These are phyloP conservation scores for Iris pallida DNA, from an alignment of 116 monocot genomes.

Conservation along the genomic window DNA sequence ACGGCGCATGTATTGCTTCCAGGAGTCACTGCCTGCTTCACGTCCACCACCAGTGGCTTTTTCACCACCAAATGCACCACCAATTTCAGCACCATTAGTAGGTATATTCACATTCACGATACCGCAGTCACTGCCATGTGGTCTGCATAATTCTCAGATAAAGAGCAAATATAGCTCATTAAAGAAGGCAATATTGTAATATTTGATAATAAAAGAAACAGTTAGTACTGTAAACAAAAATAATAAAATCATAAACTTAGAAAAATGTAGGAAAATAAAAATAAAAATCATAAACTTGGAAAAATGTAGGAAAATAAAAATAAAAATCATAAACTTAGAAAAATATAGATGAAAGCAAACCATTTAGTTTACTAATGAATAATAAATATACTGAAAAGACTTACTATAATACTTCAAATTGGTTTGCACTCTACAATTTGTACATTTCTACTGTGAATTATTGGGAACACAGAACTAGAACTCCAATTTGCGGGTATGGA, in stretches of 20 bases:
- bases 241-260: background rate
- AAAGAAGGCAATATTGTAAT: background rate
- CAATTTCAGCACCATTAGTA: constrained; percentile 96
- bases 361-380: too few relatives aligned
- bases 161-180: background rate
- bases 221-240: background rate
- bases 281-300: background rate
- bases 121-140: constrained; percentile 92
- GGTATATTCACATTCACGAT: constrained; percentile 97
- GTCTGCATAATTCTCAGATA: constrained; percentile 35
- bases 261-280: background rate
- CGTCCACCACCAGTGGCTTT: constrained; percentile 97
- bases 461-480: too few relatives aligned
- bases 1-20: constrained; percentile 98
- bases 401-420: too few relatives aligned
- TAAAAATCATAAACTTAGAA: background rate
- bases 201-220: background rate
- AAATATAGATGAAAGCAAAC: too few relatives aligned
- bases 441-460: too few relatives aligned
- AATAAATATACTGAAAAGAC: too few relatives aligned
- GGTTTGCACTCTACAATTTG: too few relatives aligned
- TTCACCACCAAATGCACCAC: constrained; percentile 98
- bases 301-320: background rate
- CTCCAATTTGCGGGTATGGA: too few relatives aligned
- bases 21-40: constrained; percentile 97